Conservation (phyloP, 2,329 filamentous ascomycete genomes). For the Penicillium sp. region DNA sequence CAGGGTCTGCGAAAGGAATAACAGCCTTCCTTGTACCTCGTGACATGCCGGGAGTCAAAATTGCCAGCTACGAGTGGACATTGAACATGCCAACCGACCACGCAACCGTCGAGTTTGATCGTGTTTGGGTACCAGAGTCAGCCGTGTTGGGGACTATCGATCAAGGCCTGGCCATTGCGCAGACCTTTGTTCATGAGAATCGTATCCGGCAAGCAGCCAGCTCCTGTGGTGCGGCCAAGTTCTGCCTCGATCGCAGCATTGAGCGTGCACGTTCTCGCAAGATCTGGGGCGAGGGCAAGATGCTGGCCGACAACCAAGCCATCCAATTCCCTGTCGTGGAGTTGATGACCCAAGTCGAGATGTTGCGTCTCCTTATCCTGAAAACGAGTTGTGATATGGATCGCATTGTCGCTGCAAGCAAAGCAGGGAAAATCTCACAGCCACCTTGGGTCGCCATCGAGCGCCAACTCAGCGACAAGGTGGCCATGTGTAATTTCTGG, state of each 20-base stretch:
- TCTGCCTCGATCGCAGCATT: constrained; percentile 60
- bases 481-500: constrained; percentile 68
- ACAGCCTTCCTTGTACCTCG: constrained; percentile 62
- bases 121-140: constrained; percentile 58
- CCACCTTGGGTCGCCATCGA: constrained; percentile 57
- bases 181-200: constrained; percentile 68
- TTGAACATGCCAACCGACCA: constrained; percentile 69
- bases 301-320: constrained; percentile 55
- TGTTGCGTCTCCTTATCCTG: constrained; percentile 62
- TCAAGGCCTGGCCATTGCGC: constrained; percentile 60
- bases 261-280: constrained; percentile 57
- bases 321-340: constrained; percentile 67
- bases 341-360: constrained; percentile 62
- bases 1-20: constrained; percentile 58
- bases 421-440: constrained; percentile 14
- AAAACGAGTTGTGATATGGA: constrained; percentile 66
- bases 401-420: constrained; percentile 38
- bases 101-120: constrained; percentile 59
- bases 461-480: constrained; percentile 60
- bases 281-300: constrained; percentile 28
- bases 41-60: constrained; percentile 54
- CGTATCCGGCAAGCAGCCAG: constrained; percentile 64
- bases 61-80: constrained; percentile 64
- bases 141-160: constrained; percentile 56
- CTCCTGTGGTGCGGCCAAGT: constrained; percentile 53